A percentile compares a stretch with the other conserved stretches of the same genome.
phyloP scores from a whole-genome alignment of 2,329 filamentous ascomycete genomes.

The Microsporum audouinii region DNA sequence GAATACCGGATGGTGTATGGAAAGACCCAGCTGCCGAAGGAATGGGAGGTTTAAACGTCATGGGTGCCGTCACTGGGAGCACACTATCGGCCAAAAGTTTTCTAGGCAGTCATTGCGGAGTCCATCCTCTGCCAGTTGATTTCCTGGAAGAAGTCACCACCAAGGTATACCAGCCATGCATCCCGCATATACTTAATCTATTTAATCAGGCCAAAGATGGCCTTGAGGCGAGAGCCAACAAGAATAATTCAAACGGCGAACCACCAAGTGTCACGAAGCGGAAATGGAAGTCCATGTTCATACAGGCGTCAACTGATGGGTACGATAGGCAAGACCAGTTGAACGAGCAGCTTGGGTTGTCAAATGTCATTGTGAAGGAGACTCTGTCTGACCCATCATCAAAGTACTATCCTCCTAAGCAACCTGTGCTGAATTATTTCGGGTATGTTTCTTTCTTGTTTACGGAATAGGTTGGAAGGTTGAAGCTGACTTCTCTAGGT shows the following conservation, averaged over 20 bases:
- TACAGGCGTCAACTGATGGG: constrained; percentile 24
- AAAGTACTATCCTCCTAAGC: constrained; percentile 23
- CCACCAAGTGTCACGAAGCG: constrained; percentile 15
- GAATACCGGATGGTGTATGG: constrained; percentile 14
- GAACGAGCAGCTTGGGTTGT: constrained; percentile 29
- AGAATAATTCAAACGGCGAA: background rate
- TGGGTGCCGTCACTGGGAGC: constrained; percentile 23
- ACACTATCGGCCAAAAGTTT: constrained; percentile 26
- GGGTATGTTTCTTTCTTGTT: constrained; percentile 21
- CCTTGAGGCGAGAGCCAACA: background rate
- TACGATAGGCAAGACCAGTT: constrained; percentile 22
- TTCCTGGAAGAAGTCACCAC: constrained; percentile 22
- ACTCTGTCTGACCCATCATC: constrained; percentile 19
- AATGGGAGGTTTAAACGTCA: constrained; percentile 24
- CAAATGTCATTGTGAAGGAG: constrained; percentile 22
- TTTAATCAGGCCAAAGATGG: constrained; percentile 17
- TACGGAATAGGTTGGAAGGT: background rate
- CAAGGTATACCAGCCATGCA: constrained; percentile 25
- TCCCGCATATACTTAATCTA: constrained; percentile 23
- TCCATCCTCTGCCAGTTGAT: constrained; percentile 21
- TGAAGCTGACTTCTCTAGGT: constrained; percentile 15
- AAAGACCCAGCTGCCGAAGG: constrained; percentile 16
- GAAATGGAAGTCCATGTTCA: constrained; percentile 23
- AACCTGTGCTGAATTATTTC: constrained; percentile 34
- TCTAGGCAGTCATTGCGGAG: constrained; percentile 24